phyloP scores from a whole-genome alignment of 441 rosid genomes.

The Monsonia emarginata region DNA sequence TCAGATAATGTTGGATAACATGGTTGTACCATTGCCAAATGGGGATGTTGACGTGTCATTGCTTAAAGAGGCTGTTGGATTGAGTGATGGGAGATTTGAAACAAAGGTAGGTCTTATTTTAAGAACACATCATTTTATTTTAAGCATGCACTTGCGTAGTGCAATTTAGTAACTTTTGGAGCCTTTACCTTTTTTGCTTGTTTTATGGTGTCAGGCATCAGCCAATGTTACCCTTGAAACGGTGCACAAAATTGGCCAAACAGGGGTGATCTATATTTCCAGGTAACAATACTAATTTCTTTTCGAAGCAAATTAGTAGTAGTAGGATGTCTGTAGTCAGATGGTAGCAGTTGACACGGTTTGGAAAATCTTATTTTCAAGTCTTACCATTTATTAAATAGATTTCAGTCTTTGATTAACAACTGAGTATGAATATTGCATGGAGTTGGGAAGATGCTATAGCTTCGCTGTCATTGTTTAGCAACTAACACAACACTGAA shows the following conservation, averaged over 20 bases:
- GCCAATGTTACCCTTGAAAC: slow-evolving; percentile 90
- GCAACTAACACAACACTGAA: not conserved
- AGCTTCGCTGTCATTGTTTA: not conserved
- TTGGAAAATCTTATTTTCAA: no score
- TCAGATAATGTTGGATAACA: slow-evolving; percentile 87
- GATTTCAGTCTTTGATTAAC: no score
- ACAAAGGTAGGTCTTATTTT: slow-evolving; percentile 48
- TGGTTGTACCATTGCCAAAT: slow-evolving; percentile 73
- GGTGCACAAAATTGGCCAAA: slow-evolving; percentile 75
- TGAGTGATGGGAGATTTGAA: slow-evolving; percentile 60
- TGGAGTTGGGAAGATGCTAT: not conserved
- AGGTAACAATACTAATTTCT: slow-evolving; percentile 35
- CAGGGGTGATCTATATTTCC: slow-evolving; percentile 82
- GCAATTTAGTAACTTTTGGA: not conserved
- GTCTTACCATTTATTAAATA: no score
- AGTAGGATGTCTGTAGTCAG: not conserved
- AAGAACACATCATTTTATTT: not conserved
- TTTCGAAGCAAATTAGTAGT: not conserved
- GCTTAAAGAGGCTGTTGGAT: slow-evolving; percentile 67
- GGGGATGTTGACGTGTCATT: slow-evolving; percentile 76
- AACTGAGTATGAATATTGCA: no score
- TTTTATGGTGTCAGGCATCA: slow-evolving; percentile 52
- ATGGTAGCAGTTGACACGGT: not conserved
- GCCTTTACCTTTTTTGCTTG: slow-evolving; percentile 5
- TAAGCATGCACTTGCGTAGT: not conserved